These are phyloP conservation scores for Harringtonia lauricola DNA, from an alignment of 2,329 filamentous ascomycete genomes.

Conservation along the genomic window DNA sequence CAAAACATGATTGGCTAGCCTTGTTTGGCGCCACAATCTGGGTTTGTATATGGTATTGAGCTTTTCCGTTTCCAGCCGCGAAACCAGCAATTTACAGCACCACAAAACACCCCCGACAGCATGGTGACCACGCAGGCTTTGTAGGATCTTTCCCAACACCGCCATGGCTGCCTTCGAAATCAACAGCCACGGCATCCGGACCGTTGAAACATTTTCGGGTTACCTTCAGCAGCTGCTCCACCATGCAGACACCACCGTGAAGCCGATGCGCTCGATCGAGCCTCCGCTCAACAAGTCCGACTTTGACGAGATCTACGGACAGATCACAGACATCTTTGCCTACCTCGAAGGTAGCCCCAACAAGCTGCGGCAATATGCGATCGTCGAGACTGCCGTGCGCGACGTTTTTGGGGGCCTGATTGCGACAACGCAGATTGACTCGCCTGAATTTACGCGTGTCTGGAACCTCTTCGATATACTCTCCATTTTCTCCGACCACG, in stretches of 20 bases:
- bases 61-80: not conserved
- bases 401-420: slow-evolving; percentile 70
- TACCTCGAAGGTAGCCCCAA: slow-evolving; percentile 24
- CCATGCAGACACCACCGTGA: slow-evolving; percentile 46
- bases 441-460: slow-evolving; percentile 67
- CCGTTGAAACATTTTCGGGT: slow-evolving; percentile 39
- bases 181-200: slow-evolving; percentile 36
- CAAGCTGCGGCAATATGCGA: slow-evolving; percentile 46
- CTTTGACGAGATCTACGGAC: slow-evolving; percentile 37
- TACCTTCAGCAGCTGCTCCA: slow-evolving; percentile 47
- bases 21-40: slow-evolving; percentile 4
- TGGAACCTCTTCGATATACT: slow-evolving; percentile 94
- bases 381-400: slow-evolving; percentile 75
- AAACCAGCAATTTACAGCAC: not conserved
- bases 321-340: slow-evolving; percentile 30
- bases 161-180: slow-evolving; percentile 39
- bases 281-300: slow-evolving; percentile 64
- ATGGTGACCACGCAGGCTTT: not conserved
- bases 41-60: not conserved
- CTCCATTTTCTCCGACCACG: slow-evolving; percentile 76
- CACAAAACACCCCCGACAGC: not conserved
- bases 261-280: slow-evolving; percentile 53
- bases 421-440: slow-evolving; percentile 66
- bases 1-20: slow-evolving; percentile 8
- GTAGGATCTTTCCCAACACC: slow-evolving; percentile 2